phyloP scores from a whole-genome alignment of 1,284 basidiomycete genomes.

The Microbotryum violaceum region DNA sequence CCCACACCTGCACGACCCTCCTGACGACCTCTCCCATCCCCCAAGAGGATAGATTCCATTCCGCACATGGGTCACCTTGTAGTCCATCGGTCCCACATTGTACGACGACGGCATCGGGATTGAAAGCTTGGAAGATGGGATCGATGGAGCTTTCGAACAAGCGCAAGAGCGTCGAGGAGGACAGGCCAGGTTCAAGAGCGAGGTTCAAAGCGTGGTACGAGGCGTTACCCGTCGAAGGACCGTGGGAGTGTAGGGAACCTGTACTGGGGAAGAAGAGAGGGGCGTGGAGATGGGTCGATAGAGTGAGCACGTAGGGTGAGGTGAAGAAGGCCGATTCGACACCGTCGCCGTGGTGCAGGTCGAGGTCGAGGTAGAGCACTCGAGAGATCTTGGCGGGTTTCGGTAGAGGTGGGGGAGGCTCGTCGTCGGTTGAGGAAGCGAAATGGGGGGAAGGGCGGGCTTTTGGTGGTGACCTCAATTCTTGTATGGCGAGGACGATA shows the following conservation, averaged over 20 bases:
- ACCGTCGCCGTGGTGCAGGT: slow-evolving; percentile 84
- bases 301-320: slow-evolving; percentile 58
- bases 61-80: slow-evolving; percentile 63
- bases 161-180: slow-evolving; percentile 52
- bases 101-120: slow-evolving; percentile 68
- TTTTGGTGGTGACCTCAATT: slow-evolving; percentile 42
- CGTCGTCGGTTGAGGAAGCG: not conserved
- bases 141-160: slow-evolving; percentile 58
- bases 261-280: slow-evolving; percentile 71
- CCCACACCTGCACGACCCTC: slow-evolving; percentile 54
- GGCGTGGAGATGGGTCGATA: slow-evolving; percentile 74
- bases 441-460: slow-evolving; percentile 20
- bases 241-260: slow-evolving; percentile 17
- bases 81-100: slow-evolving; percentile 83
- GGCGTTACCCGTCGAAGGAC: slow-evolving; percentile 49
- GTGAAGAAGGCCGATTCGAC: slow-evolving; percentile 67
- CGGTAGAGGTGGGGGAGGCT: not conserved
- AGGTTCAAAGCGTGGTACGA: slow-evolving; percentile 67
- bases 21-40: slow-evolving; percentile 61
- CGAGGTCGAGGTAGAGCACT: slow-evolving; percentile 83
- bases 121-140: slow-evolving; percentile 54
- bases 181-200: slow-evolving; percentile 57
- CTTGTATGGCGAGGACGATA: slow-evolving; percentile 63
- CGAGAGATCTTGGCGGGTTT: slow-evolving; percentile 49
- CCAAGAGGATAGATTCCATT: slow-evolving; percentile 66